Base-by-base conservation (phyloP, 768 basidiomycete genomes). In the Xerocomus potaroensis region DNA sequence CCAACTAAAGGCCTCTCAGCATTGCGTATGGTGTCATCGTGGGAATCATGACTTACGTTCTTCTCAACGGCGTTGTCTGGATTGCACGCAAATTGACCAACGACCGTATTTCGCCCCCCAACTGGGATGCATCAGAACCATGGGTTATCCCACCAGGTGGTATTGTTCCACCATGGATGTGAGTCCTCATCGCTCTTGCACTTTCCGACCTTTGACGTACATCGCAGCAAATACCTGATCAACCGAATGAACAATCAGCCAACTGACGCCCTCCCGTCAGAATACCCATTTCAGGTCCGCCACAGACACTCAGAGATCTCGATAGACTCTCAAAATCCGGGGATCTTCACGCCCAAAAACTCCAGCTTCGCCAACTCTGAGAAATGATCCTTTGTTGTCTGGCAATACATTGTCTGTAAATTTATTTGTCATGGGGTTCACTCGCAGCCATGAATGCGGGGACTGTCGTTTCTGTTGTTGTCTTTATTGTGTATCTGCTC, bases 21-120 rank as follows among this genome's bases (percentile, higher is more conserved):
- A 91, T 92, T 59, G 88, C 90, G 32, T 91, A 92, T 59, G 90
- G 90, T 54, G 84, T 92, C 62, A 91, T 93, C 52, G 81, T 85
- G 0, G 91, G 90, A 29, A 72, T 93, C 42, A 40, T 74, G 30
- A 78, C 82, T 12, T 91, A 88, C 63, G 57, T 87, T 38, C 50
- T 88, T 46, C 69, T 93, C 48, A 92, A 93, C 59, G 84, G 81
- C 33, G 69, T 81, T 40, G 79, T 87, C 7, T 76, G 78, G 62
- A 16, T 74, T 14, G 36, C 90, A 46, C 74, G 69, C 57, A 83
- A 77, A 56, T 49, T 76, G 22, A 69, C 79, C 5, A 63, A 74
- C n/a, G 83, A 76, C n/a, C 73, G 79, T 27, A 70, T 89, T 47
- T 58, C 75, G 1, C 88, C 88, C 3, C 74, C 80, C 3, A 80